Evolutionary conservation across 352 stramenopile genomes (phyloP).

Genomic region (Phytophthora agathidicida): DNA sequence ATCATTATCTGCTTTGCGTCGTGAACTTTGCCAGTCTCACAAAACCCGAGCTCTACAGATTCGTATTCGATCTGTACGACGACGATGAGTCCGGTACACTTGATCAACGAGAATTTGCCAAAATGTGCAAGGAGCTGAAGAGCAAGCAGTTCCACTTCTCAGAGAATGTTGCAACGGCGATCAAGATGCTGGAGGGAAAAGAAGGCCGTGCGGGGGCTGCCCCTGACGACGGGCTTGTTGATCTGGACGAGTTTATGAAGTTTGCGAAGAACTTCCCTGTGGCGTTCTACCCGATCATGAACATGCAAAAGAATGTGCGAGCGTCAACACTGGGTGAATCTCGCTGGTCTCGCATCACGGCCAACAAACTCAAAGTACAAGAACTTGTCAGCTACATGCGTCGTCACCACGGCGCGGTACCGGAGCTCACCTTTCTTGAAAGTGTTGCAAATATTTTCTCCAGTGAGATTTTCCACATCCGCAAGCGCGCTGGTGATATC

Average conservation of each 20-base stretch:
- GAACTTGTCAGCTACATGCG: conserved; percentile 67
- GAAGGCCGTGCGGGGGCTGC: conserved; percentile 24
- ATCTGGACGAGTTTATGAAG: conserved; percentile 58
- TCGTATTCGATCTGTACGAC: conserved; percentile 77
- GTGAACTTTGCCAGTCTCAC: conserved; percentile 65
- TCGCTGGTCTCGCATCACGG: conserved; percentile 49
- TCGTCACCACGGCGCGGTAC: conserved; percentile 51
- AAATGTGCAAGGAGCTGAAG: conserved; percentile 71
- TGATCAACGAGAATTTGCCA: conserved; percentile 65
- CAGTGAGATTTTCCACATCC: conserved; percentile 46
- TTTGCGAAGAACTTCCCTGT: conserved; percentile 56
- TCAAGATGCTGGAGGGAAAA: conserved; percentile 55
- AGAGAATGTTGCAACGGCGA: conserved; percentile 63
- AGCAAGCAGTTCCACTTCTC: conserved; percentile 71
- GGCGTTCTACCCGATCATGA: conserved; percentile 61
- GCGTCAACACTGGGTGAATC: conserved; percentile 44
- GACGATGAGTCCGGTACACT: conserved; percentile 57
- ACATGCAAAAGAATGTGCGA: conserved; percentile 65
- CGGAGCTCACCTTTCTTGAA: conserved; percentile 45
- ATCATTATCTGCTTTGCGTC: conserved; percentile 65
- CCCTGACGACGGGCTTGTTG: conserved; percentile 47
- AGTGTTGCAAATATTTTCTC: conserved; percentile 56
- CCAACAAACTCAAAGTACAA: conserved; percentile 58
- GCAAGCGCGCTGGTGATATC: conserved; percentile 52
- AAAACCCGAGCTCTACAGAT: conserved; percentile 72